Evolutionary conservation across 2,329 filamentous ascomycete genomes (phyloP).

Genomic region (Penicillium sp.): DNA sequence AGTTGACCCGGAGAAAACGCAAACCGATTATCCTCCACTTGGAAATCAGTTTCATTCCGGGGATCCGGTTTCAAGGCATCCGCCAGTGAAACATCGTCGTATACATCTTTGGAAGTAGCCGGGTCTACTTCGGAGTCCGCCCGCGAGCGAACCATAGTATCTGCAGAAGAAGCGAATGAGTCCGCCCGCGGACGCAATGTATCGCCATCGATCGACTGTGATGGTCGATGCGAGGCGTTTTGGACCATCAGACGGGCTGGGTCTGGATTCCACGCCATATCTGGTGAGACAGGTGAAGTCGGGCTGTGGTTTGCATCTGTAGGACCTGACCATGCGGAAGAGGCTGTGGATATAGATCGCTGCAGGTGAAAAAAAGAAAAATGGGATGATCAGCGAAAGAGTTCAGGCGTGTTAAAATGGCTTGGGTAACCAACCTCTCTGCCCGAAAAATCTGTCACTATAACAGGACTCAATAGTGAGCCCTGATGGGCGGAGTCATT

Average conservation of each 20-base stretch:
- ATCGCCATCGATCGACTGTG: conserved; percentile 42
- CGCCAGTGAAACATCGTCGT: conserved; percentile 39
- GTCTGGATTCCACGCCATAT: conserved; percentile 26
- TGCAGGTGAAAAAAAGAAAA: background rate
- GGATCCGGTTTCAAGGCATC: conserved; percentile 72
- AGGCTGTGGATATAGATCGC: conserved; percentile 21
- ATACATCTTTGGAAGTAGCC: conserved; percentile 22
- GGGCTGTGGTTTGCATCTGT: conserved; percentile 22
- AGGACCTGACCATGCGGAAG: conserved; percentile 18
- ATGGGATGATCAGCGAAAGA: background rate
- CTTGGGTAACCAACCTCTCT: conserved; percentile 19
- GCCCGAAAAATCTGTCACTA: conserved; percentile 14
- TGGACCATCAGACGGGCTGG: conserved; percentile 28
- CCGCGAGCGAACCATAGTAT: conserved; percentile 35
- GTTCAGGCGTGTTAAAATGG: background rate
- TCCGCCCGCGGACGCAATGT: conserved; percentile 45
- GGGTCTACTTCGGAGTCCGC: conserved; percentile 32
- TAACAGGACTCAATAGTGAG: conserved; percentile 16
- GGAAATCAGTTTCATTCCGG: conserved; percentile 72
- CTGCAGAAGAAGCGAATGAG: conserved; percentile 39
- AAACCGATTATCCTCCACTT: conserved; percentile 76
- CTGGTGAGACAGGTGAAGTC: conserved; percentile 21
- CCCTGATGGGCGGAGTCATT: conserved; percentile 10
- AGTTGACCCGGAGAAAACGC: conserved; percentile 76
- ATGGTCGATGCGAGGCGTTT: conserved; percentile 30